A percentile compares a stretch with the other conserved stretches of the same genome.
Evolutionary conservation across 768 basidiomycete genomes (phyloP).

Genomic region (Strobilomyces dryophilus): DNA sequence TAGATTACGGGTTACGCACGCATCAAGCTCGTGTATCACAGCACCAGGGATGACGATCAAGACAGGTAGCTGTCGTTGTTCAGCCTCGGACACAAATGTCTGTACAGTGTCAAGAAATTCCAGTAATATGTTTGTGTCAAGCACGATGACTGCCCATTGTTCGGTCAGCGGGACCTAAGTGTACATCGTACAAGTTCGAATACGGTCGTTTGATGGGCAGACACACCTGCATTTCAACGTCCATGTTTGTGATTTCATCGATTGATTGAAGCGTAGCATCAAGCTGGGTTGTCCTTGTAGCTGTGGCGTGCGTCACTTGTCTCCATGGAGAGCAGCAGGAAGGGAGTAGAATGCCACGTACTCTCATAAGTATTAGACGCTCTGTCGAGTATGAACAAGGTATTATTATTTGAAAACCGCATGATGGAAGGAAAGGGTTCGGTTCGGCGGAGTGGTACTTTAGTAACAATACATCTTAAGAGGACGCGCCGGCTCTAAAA

Average conservation of each 20-base stretch:
- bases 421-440: background rate
- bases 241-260: constrained; percentile 54
- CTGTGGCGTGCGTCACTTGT: constrained; percentile 3
- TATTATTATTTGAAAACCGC: background rate
- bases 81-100: constrained; percentile 61
- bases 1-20: constrained; percentile 36
- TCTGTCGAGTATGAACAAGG: background rate
- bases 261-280: constrained; percentile 47
- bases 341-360: constrained; percentile 1
- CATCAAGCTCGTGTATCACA: constrained; percentile 76
- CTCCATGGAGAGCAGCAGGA: background rate
- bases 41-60: constrained; percentile 66
- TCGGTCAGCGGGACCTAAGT: constrained; percentile 41
- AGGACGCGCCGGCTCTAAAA: background rate
- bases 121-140: constrained; percentile 79
- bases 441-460: background rate
- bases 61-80: constrained; percentile 45
- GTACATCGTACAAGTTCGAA: background rate
- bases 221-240: constrained; percentile 72
- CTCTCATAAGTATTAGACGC: constrained; percentile 2
- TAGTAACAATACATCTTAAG: no score
- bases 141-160: constrained; percentile 47
- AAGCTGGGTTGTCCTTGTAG: constrained; percentile 7
- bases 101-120: constrained; percentile 61
- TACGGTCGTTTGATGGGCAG: background rate